Base-by-base conservation (phyloP, 495 filamentous ascomycete species). In the Amphirosellinia nigrospora region DNA sequence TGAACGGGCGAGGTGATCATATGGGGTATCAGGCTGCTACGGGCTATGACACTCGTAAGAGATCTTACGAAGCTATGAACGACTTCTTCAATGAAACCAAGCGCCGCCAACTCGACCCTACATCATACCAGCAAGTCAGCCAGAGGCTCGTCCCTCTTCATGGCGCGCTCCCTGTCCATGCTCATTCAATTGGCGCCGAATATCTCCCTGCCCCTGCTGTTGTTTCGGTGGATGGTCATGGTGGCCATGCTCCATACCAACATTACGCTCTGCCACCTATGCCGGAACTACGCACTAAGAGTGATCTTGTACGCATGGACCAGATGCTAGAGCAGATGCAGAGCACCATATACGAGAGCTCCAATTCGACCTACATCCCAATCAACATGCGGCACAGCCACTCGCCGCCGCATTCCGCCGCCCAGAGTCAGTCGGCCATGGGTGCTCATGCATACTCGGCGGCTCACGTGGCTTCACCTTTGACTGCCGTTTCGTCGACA, bases 311-410 rank as follows among this genome's bases (percentile, higher is more conserved):
- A 76, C 91, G 94, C 77, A 92, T 97, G 76, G 95, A 98, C 80
- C 90, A 94, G 69, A 91, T 97, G 82, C 86, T 99, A 45, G 93
- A 97, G 79, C 93, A 97, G 80, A 94, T 98, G 86, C 94, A 97
- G 75, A 86, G 89, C 71, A 97, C 95, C 9, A 91, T 98, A 34
- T 98, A 98, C 77, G 95, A 98, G 79, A 95, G 89, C 74, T 89
- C 94, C 28, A 91, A 92, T 74, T 74, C 81, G 1, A 78, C 81
- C 34, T 82, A 82, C 36, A 69, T 75, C 16, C 75, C 80, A 16
- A 55, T 89, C 70, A 86, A 86, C 78, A 91, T 90, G 77, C 91
- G 93, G 64, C 83, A 89, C 28, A 91, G 89, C 73, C 85, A 93
- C 66, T 93, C 92, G n/a, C 93, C 94, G 0, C 89, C 88, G 10